Conservation (phyloP, 257 asterid genomes). For the Scutellaria galericulata region DNA sequence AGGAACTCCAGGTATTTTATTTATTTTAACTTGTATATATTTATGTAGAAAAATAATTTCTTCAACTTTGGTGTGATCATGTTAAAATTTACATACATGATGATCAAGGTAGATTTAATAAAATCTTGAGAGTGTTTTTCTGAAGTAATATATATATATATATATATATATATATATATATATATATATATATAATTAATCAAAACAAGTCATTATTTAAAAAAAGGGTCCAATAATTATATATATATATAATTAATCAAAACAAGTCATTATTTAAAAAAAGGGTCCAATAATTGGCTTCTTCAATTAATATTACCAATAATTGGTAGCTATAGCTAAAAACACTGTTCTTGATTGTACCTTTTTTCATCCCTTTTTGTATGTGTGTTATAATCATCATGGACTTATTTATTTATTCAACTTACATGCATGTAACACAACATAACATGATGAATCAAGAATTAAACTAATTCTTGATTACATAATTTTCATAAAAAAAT, state of each 20-base stretch:
- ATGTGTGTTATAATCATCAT: no score
- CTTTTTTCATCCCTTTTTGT: constrained; percentile 28
- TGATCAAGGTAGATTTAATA: constrained; percentile 19
- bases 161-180: no score
- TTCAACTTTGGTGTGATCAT: not conserved
- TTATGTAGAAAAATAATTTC: no score
- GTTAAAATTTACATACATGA: not conserved
- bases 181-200: not conserved
- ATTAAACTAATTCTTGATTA: not conserved
- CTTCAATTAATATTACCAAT: constrained; percentile 42
- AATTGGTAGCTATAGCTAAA: constrained; percentile 32
- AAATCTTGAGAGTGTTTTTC: constrained; percentile 18
- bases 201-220: constrained; percentile 21
- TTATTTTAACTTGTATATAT: no score
- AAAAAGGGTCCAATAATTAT: no score
- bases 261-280: constrained; percentile 26
- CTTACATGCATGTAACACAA: not conserved
- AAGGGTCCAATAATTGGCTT: constrained; percentile 66
- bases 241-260: not conserved
- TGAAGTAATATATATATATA: not conserved
- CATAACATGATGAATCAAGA: not conserved
- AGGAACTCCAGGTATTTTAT: constrained; percentile 53
- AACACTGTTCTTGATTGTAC: constrained; percentile 49
- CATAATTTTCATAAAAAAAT: not conserved
- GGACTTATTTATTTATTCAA: no score